Percentiles rank a stretch among this genome's conserved stretches.
Evolutionary conservation across 2,329 filamentous ascomycete genomes (phyloP).

Genomic region (Juglanconis sp.): DNA sequence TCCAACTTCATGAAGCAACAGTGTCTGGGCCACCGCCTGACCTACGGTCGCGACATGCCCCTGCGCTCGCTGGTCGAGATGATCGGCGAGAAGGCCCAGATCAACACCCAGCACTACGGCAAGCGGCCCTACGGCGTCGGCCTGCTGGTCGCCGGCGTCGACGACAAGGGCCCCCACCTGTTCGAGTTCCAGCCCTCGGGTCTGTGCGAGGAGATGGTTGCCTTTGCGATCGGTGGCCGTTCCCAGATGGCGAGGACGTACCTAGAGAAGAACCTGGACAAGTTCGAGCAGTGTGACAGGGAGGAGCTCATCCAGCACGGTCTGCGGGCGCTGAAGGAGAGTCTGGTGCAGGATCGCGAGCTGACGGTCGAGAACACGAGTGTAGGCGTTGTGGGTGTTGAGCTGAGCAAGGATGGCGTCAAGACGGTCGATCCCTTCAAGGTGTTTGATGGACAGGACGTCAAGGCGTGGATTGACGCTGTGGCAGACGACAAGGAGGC

Average conservation of each 20-base stretch:
- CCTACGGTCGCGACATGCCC: conserved; percentile 90
- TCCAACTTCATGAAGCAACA: conserved; percentile 99
- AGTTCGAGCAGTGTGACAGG: conserved; percentile 70
- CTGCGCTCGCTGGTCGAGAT: conserved; percentile 84
- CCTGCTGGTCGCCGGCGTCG: conserved; percentile 86
- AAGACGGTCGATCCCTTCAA: conserved; percentile 75
- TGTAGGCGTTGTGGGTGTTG: conserved; percentile 74
- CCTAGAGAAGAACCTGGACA: conserved; percentile 84
- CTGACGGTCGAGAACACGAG: conserved; percentile 96
- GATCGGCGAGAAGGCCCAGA: conserved; percentile 94
- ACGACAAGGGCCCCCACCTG: conserved; percentile 89
- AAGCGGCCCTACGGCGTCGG: conserved; percentile 95
- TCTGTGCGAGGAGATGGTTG: conserved; percentile 95
- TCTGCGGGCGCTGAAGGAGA: conserved; percentile 88
- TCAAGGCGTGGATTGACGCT: conserved; percentile 81
- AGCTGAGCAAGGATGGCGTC: conserved; percentile 44
- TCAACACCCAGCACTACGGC: conserved; percentile 96
- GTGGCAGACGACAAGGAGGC: conserved; percentile 55
- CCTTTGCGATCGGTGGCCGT: conserved; percentile 91
- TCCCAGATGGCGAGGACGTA: conserved; percentile 98
- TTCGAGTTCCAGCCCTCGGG: conserved; percentile 98
- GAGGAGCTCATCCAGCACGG: conserved; percentile 92
- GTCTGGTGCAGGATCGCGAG: conserved; percentile 93
- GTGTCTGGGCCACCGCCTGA: conserved; percentile 90
- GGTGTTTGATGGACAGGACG: conserved; percentile 84